These are phyloP conservation scores for Ogataea siamensis DNA, from an alignment of 805 yeast species.

Conservation along the genomic window DNA sequence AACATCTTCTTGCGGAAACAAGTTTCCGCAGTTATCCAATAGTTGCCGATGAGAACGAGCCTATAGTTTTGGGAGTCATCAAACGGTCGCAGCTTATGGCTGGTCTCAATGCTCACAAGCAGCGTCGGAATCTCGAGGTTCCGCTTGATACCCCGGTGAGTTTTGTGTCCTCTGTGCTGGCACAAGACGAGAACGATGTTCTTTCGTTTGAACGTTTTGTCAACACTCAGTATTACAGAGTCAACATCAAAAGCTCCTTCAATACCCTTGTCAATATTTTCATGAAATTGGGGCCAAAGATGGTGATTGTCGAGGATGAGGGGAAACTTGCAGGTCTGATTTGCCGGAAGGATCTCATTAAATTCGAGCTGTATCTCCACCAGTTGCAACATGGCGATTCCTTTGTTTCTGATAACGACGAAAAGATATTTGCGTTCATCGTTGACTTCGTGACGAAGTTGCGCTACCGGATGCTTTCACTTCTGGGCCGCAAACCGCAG, in stretches of 20 bases:
- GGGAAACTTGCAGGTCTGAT: constrained; percentile 72
- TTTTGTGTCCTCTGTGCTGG: constrained; percentile 12
- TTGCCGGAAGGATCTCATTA: constrained; percentile 78
- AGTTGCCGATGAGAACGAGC: constrained; percentile 34
- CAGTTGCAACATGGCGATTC: constrained; percentile 27
- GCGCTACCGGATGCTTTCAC: constrained; percentile 1
- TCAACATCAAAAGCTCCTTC: constrained; percentile 51
- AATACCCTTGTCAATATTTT: constrained; percentile 67
- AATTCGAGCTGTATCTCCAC: constrained; percentile 48
- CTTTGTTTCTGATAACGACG: constrained; percentile 25
- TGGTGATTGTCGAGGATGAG: constrained; percentile 60
- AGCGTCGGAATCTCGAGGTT: constrained; percentile 1
- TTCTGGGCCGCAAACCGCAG: constrained; percentile 2
- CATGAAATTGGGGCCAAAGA: constrained; percentile 74
- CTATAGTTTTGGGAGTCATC: constrained; percentile 46
- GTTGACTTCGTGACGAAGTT: constrained; percentile 16
- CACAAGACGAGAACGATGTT: constrained; percentile 7
- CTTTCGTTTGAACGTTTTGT: constrained; percentile 35
- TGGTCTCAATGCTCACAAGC: constrained; percentile 28
- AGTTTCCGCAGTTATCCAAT: constrained; percentile 54
- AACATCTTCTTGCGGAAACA: constrained; percentile 34
- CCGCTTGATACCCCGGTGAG: constrained; percentile 11
- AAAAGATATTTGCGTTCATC: constrained; percentile 17
- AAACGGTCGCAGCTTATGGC: constrained; percentile 40
- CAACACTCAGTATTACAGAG: constrained; percentile 60